phyloP scores from a whole-genome alignment of 257 asterid species.

The Salvia splendens region DNA sequence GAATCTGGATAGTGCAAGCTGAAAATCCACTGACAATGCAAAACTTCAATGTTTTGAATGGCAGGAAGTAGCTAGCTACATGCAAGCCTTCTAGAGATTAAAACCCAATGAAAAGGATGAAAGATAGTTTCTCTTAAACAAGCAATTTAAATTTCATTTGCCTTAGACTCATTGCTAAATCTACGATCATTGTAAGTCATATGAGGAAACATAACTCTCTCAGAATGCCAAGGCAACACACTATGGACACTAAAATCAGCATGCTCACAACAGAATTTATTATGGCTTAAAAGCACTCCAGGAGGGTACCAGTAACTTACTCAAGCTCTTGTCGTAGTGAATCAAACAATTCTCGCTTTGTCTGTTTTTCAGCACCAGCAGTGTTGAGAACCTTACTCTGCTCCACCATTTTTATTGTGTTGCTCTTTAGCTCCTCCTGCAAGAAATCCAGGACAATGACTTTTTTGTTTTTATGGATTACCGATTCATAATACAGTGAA shows the following conservation, averaged over 20 bases:
- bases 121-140: not conserved
- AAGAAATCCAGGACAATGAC: slow-evolving; percentile 22
- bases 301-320: slow-evolving; percentile 44
- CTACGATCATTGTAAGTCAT: not conserved
- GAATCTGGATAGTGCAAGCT: slow-evolving; percentile 23
- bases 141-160: slow-evolving; percentile 5
- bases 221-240: slow-evolving; percentile 7
- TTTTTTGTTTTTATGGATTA: slow-evolving; percentile 9
- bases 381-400: slow-evolving; percentile 94
- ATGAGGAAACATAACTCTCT: not conserved
- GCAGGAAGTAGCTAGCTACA: slow-evolving; percentile 10
- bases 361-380: slow-evolving; percentile 94
- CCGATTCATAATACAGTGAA: slow-evolving; percentile 8
- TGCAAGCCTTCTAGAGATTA: slow-evolving; percentile 21
- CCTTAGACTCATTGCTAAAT: slow-evolving; percentile 1
- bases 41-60: slow-evolving; percentile 10
- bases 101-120: not conserved
- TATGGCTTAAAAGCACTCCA: not conserved
- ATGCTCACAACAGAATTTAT: not conserved
- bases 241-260: slow-evolving; percentile 18
- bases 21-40: slow-evolving; percentile 11
- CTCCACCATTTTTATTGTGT: slow-evolving; percentile 92
- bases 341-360: slow-evolving; percentile 92
- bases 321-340: slow-evolving; percentile 92
- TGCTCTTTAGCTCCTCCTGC: slow-evolving; percentile 88